A percentile compares a stretch with the other conserved stretches of the same genome.
These are phyloP conservation scores for Cystobasidiaceae sp. DNA, from an alignment of 1,284 basidiomycete species.

Conservation along the genomic window DNA sequence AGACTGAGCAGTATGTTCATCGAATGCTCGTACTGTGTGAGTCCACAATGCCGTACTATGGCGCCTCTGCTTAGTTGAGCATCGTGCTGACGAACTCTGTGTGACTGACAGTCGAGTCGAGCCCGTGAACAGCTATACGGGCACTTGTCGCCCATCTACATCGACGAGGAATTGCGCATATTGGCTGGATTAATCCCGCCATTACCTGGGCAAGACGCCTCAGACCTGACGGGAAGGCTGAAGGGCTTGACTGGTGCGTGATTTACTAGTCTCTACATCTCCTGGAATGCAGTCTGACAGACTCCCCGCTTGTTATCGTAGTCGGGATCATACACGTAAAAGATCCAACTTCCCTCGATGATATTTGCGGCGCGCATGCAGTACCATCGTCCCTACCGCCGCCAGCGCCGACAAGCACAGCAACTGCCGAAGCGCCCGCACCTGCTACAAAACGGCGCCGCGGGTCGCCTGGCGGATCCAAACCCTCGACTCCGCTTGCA, in stretches of 20 bases:
- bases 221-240: slow-evolving; percentile 53
- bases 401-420: background rate
- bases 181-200: slow-evolving; percentile 52
- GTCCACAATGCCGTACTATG: background rate
- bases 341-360: slow-evolving; percentile 47
- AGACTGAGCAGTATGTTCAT: slow-evolving; percentile 65
- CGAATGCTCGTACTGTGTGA: slow-evolving; percentile 68
- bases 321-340: slow-evolving; percentile 77
- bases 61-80: background rate
- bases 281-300: background rate
- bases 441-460: background rate
- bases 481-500: background rate
- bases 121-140: slow-evolving; percentile 61
- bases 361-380: background rate
- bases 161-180: slow-evolving; percentile 59
- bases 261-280: background rate
- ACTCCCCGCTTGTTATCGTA: background rate
- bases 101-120: slow-evolving; percentile 52
- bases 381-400: background rate
- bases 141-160: slow-evolving; percentile 67
- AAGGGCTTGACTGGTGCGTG: slow-evolving; percentile 51
- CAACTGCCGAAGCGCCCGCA: background rate
- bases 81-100: background rate
- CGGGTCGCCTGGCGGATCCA: background rate
- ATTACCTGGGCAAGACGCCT: slow-evolving; percentile 50